Base-by-base conservation (phyloP, 306 rosid species). In the Ziziphus jujuba region DNA sequence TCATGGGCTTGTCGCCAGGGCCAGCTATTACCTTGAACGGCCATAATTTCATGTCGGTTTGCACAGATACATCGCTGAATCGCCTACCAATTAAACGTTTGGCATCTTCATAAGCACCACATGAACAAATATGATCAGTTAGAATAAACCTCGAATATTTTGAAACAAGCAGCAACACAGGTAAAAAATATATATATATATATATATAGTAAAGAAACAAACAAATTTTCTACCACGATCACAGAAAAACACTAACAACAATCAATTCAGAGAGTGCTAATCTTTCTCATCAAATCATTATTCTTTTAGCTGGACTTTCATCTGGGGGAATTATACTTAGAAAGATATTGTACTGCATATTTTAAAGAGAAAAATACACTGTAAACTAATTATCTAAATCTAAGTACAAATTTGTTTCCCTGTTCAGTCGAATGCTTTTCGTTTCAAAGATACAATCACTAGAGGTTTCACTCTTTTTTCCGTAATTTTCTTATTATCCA, bases 81-180 rank as follows among this genome's bases (percentile, higher is more conserved):
- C 82, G 56, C 36, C 83, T 71, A 6, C 86, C 83, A 12, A 82
- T 82, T 61, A 82, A 66, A 17, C 86, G 78, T 47, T 82, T 78
- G 5, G 83, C 80, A 63, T 82, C 80, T 72, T 33, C 56, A 54
- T 24, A 54, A 4, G n/a, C 7, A 52, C 19, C 35, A 45, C 3
- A 19, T 44, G 19, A 21, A 50, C 5, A 20, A 20, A 25, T 8
- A 53, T 19, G 9, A 36, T 36, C 34, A 66, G 49, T 5, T 7
- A 16, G 55, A 22, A 21, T 0, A 36, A 58, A 5, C 21, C 17
- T 14, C n/a, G 23, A 3, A 56, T 20, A 47, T 40, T 2, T 14
- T 22, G 36, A 8, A 28, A 14, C 5, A 50, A 50, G 6, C 22
- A 16, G 10, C 22, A 50, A 6, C 3, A 16, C 22, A 16, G 23